These are phyloP conservation scores for Fragaria nilgerrensis DNA, from an alignment of 306 rosid genomes.

Conservation along the genomic window DNA sequence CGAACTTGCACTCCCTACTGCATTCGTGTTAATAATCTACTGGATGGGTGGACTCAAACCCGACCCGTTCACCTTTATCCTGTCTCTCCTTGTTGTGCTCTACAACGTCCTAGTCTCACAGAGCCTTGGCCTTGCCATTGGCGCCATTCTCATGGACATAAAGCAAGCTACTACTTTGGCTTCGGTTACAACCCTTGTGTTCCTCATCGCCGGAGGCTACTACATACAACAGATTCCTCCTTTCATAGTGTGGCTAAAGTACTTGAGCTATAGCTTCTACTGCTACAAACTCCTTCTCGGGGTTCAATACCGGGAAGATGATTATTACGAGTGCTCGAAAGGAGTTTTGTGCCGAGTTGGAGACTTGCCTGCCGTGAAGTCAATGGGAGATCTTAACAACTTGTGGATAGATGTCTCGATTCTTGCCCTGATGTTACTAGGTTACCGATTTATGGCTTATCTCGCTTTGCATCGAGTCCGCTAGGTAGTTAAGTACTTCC, in stretches of 20 bases:
- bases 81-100: conserved; percentile 80
- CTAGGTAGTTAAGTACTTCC: conserved; percentile 24
- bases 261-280: conserved; percentile 90
- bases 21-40: conserved; percentile 79
- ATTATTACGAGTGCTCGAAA: conserved; percentile 70
- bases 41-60: conserved; percentile 99
- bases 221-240: conserved; percentile 89
- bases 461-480: conserved; percentile 78
- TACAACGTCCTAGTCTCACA: conserved; percentile 95
- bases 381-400: conserved; percentile 70
- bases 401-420: conserved; percentile 80
- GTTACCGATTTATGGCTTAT: conserved; percentile 81
- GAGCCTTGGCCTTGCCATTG: conserved; percentile 89
- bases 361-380: conserved; percentile 70
- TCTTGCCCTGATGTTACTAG: conserved; percentile 84
- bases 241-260: conserved; percentile 89
- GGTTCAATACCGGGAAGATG: conserved; percentile 72
- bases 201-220: conserved; percentile 98
- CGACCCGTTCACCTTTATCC: conserved; percentile 68
- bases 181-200: conserved; percentile 92
- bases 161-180: conserved; percentile 94
- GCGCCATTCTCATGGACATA: conserved; percentile 91
- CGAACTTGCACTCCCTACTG: conserved; percentile 94
- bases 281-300: conserved; percentile 95
- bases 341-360: conserved; percentile 63